A percentile compares a stretch with the other conserved stretches of the same genome.
Conservation (phyloP, 2,329 filamentous ascomycete genomes). For the Pseudogymnoascus sp. region DNA sequence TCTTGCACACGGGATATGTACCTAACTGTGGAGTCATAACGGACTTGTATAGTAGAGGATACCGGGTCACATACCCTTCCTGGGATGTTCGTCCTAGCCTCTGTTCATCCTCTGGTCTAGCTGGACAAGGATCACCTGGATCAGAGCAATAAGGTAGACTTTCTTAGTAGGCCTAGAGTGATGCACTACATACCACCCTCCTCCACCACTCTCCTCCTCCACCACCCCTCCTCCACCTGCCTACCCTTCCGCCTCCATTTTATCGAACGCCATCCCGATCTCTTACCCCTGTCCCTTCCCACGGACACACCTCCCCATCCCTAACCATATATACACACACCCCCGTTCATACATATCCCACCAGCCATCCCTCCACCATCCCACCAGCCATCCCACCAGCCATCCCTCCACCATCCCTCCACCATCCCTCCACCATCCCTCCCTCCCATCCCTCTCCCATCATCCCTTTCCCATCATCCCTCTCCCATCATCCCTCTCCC, state of each 20-base stretch:
- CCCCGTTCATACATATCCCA: neutral
- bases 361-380: neutral
- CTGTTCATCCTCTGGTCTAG: neutral
- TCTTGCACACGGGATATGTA: neutral
- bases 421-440: neutral
- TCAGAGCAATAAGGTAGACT: neutral
- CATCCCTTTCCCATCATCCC: no score
- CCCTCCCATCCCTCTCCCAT: neutral
- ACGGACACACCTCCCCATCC: no score
- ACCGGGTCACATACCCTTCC: neutral
- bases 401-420: neutral
- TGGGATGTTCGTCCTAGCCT: neutral
- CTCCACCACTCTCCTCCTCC: no score
- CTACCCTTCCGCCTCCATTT: neutral
- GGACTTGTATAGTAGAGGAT: neutral
- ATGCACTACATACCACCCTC: no score
- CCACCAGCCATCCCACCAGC: no score
- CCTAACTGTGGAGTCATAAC: no score
- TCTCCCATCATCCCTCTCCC: neutral
- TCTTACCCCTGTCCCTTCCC: neutral
- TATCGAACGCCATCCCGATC: neutral
- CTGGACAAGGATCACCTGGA: neutral
- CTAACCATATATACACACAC: neutral
- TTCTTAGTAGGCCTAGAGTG: neutral
- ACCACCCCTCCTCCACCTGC: no score